Conservation (phyloP, 768 basidiomycete genomes). For the Lactarius pseudohatsudake region DNA sequence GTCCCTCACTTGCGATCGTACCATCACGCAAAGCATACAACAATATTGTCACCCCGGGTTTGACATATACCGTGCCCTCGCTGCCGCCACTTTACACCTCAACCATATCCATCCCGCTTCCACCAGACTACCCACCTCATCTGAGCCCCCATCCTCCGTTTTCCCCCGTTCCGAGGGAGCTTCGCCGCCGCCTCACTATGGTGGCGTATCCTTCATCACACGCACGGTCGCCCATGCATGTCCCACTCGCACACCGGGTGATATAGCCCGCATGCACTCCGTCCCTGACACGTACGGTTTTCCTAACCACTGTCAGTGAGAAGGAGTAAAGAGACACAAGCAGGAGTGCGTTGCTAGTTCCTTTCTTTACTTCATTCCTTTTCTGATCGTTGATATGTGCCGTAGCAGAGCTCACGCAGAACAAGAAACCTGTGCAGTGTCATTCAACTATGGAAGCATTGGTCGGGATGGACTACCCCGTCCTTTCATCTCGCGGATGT, state of each 20-base stretch:
- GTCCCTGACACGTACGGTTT: conserved; percentile 50
- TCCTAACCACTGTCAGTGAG: conserved; percentile 56
- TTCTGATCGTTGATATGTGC: neutral
- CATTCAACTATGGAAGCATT: conserved; percentile 79
- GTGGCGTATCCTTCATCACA: conserved; percentile 32
- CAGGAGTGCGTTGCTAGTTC: conserved; percentile 43
- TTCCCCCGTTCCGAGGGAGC: no score
- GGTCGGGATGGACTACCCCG: conserved; percentile 66
- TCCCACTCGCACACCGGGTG: conserved; percentile 91
- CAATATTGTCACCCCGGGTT: no score
- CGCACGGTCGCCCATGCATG: conserved; percentile 89
- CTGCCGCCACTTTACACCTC: no score
- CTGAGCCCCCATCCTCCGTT: no score
- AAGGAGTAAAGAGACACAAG: conserved; percentile 43
- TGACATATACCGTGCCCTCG: no score
- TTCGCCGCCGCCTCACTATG: no score
- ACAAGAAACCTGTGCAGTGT: conserved; percentile 67
- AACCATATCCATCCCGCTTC: no score
- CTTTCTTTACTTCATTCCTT: conserved; percentile 4
- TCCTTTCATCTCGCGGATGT: conserved; percentile 46
- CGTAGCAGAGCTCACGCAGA: conserved; percentile 56
- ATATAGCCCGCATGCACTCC: conserved; percentile 73
- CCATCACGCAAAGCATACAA: no score
- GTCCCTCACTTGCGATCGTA: no score
- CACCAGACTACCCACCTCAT: conserved; percentile 28